Conservation (phyloP, 306 rosid genomes). For the Spatholobus suberectus region DNA sequence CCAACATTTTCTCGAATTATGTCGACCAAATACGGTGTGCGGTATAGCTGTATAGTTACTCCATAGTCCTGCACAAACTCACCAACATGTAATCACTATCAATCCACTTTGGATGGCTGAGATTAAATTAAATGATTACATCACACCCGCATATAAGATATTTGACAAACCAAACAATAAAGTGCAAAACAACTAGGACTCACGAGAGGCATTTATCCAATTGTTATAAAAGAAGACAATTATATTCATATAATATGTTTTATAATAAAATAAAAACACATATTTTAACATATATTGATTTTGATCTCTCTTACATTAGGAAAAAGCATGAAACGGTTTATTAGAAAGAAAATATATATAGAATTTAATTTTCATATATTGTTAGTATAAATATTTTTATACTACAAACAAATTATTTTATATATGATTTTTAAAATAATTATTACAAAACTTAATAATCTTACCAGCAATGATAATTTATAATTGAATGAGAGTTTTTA, state of each 20-base stretch:
- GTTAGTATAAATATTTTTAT: too few relatives aligned
- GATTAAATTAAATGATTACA: background rate
- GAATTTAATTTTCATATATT: too few relatives aligned
- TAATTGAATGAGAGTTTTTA: too few relatives aligned
- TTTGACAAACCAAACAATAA: background rate
- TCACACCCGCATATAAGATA: background rate
- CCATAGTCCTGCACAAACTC: slow-evolving; percentile 69
- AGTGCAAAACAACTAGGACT: slow-evolving; percentile 32
- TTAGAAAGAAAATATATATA: too few relatives aligned
- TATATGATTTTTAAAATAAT: too few relatives aligned
- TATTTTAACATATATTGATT: background rate
- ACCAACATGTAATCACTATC: slow-evolving; percentile 24
- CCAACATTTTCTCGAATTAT: slow-evolving; percentile 66
- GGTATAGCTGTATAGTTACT: slow-evolving; percentile 69
- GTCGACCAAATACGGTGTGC: slow-evolving; percentile 88
- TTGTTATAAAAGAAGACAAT: background rate
- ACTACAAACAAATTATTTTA: too few relatives aligned
- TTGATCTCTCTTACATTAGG: background rate
- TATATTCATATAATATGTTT: background rate
- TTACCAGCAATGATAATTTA: too few relatives aligned
- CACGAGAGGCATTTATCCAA: background rate
- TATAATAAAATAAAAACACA: background rate
- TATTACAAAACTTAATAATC: too few relatives aligned
- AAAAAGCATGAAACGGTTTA: background rate
- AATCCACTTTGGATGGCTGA: slow-evolving; percentile 21